A percentile compares a stretch with the other conserved stretches of the same genome.
Conservation (phyloP, 305 asterid genomes). For the Nicotiana rustica region DNA sequence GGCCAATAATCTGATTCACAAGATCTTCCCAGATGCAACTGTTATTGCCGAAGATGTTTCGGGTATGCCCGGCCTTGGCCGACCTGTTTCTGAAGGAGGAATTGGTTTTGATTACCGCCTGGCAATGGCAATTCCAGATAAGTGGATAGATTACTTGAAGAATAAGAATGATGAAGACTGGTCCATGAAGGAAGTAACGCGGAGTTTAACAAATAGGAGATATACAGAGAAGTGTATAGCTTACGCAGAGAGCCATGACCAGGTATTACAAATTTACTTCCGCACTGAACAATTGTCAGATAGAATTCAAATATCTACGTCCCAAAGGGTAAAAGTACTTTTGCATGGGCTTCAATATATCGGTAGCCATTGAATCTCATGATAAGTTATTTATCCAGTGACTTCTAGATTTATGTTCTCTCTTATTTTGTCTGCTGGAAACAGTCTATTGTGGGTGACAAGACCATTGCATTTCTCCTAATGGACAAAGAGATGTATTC, state of each 20-base stretch:
- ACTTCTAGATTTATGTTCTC: slow-evolving; percentile 32
- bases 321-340: neutral
- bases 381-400: slow-evolving; percentile 32
- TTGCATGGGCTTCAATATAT: slow-evolving; percentile 18
- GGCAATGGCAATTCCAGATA: slow-evolving; percentile 98
- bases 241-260: slow-evolving; percentile 99
- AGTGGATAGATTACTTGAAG: slow-evolving; percentile 90
- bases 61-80: slow-evolving; percentile 96
- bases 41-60: slow-evolving; percentile 98
- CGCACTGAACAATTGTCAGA: neutral
- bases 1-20: slow-evolving; percentile 82
- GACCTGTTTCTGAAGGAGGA: slow-evolving; percentile 87
- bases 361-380: slow-evolving; percentile 34
- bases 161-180: slow-evolving; percentile 83
- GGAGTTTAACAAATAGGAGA: slow-evolving; percentile 92
- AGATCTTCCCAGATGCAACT: slow-evolving; percentile 83
- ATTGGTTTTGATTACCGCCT: slow-evolving; percentile 93
- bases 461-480: slow-evolving; percentile 83
- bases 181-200: slow-evolving; percentile 82
- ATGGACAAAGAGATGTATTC: slow-evolving; percentile 98
- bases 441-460: slow-evolving; percentile 96
- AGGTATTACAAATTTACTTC: slow-evolving; percentile 53
- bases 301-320: neutral
- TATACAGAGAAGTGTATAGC: slow-evolving; percentile 93
- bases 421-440: slow-evolving; percentile 36